Evolutionary conservation across 2,329 filamentous ascomycete genomes (phyloP).

Genomic region (Colletotrichum tropicale): DNA sequence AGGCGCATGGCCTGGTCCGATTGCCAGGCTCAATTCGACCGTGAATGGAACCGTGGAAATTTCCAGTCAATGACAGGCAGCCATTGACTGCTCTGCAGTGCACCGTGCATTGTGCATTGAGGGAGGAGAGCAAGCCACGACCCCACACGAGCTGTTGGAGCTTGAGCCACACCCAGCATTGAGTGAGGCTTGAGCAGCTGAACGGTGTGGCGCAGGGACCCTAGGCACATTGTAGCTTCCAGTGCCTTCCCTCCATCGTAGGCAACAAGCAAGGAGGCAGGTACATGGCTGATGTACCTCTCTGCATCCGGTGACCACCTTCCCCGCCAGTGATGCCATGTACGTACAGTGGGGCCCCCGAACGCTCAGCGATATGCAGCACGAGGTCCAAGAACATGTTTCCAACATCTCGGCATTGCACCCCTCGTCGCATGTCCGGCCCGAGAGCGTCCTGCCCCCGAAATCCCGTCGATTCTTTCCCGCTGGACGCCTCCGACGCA

Average conservation of each 20-base stretch:
- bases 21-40: constrained; percentile 1
- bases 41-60: constrained; percentile 19
- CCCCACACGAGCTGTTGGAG: constrained; percentile 20
- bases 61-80: constrained; percentile 11
- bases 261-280: neutral
- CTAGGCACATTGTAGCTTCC: neutral
- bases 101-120: neutral
- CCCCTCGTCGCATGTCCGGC: constrained; percentile 6
- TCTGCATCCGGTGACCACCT: neutral
- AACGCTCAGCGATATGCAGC: neutral
- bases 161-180: constrained; percentile 15
- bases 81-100: neutral
- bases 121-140: neutral
- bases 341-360: neutral
- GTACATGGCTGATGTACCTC: neutral
- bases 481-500: neutral
- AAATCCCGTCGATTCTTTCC: neutral
- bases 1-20: neutral
- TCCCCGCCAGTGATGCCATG: constrained; percentile 10
- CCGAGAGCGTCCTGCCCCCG: neutral
- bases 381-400: constrained; percentile 7
- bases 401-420: constrained; percentile 1
- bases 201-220: neutral
- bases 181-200: neutral
- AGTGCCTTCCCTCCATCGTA: neutral